Evolutionary conservation across 2,329 filamentous ascomycete genomes (phyloP).

Genomic region (Apiospora malaysiana): DNA sequence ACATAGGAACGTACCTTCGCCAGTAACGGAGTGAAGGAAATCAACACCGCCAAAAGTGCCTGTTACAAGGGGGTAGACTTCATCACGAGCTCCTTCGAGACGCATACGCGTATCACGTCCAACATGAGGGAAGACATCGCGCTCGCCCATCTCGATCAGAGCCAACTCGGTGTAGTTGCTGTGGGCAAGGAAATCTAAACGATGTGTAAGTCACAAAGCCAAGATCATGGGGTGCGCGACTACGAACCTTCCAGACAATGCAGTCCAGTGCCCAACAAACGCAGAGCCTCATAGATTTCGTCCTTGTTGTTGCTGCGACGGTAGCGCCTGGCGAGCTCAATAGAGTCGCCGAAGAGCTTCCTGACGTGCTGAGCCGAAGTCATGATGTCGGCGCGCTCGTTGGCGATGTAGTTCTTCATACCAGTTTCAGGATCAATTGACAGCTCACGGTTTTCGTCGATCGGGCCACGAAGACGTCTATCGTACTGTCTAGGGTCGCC

Average conservation of each 20-base stretch:
- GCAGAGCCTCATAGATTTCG: slow-evolving; percentile 87
- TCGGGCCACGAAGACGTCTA: slow-evolving; percentile 76
- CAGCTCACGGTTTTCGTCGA: slow-evolving; percentile 81
- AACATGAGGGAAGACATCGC: slow-evolving; percentile 84
- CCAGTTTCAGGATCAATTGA: slow-evolving; percentile 76
- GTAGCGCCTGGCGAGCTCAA: slow-evolving; percentile 82
- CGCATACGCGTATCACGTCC: slow-evolving; percentile 75
- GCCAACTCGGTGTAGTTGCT: slow-evolving; percentile 92
- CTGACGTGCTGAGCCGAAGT: slow-evolving; percentile 82
- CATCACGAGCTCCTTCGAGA: slow-evolving; percentile 67
- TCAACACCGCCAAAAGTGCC: slow-evolving; percentile 96
- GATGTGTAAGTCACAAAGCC: slow-evolving; percentile 20
- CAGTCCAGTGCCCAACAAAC: slow-evolving; percentile 83
- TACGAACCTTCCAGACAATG: slow-evolving; percentile 80
- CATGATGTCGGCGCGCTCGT: slow-evolving; percentile 78
- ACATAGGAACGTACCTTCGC: slow-evolving; percentile 55
- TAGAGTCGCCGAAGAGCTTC: slow-evolving; percentile 73
- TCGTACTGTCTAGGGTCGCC: slow-evolving; percentile 85
- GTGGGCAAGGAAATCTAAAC: slow-evolving; percentile 82
- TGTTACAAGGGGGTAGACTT: slow-evolving; percentile 83
- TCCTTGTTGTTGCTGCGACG: slow-evolving; percentile 67
- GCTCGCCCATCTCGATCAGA: slow-evolving; percentile 84
- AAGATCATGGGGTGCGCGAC: not conserved
- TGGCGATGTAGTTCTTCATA: slow-evolving; percentile 95
- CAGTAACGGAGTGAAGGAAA: slow-evolving; percentile 86